These are phyloP conservation scores for Stachybotrys chlorohalonatus DNA, from an alignment of 2,329 filamentous ascomycete species.

Conservation along the genomic window DNA sequence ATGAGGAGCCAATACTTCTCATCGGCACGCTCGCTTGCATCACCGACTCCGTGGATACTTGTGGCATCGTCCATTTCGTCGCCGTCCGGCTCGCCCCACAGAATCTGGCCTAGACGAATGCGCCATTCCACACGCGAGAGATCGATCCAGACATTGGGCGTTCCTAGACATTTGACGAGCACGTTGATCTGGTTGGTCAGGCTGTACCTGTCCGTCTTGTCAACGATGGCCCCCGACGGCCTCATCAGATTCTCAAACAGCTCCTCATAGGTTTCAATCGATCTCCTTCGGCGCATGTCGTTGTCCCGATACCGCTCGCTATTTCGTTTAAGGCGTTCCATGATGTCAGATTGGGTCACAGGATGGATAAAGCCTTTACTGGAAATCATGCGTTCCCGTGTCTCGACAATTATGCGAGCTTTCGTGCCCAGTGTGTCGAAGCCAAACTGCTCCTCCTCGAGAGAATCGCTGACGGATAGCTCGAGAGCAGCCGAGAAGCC, in stretches of 20 bases:
- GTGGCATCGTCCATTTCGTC: slow-evolving; percentile 44
- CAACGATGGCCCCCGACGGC: slow-evolving; percentile 45
- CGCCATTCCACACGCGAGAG: slow-evolving; percentile 69
- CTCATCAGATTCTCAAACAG: slow-evolving; percentile 52
- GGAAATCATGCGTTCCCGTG: slow-evolving; percentile 47
- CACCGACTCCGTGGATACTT: slow-evolving; percentile 39
- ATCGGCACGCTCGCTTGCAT: slow-evolving; percentile 42
- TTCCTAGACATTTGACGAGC: slow-evolving; percentile 54
- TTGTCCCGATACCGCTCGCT: slow-evolving; percentile 46
- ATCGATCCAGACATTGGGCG: slow-evolving; percentile 63
- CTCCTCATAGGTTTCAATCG: slow-evolving; percentile 52
- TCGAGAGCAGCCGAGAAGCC: slow-evolving; percentile 62
- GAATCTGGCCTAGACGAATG: slow-evolving; percentile 60
- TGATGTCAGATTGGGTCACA: slow-evolving; percentile 46
- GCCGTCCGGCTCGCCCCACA: slow-evolving; percentile 51
- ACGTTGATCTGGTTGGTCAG: slow-evolving; percentile 62
- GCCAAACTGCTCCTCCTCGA: slow-evolving; percentile 53
- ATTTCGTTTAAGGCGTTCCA: slow-evolving; percentile 50
- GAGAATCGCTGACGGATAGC: slow-evolving; percentile 52
- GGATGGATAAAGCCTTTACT: slow-evolving; percentile 44
- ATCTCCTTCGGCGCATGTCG: slow-evolving; percentile 39
- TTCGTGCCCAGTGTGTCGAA: slow-evolving; percentile 48
- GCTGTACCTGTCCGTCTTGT: slow-evolving; percentile 50
- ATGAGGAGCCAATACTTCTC: slow-evolving; percentile 60
- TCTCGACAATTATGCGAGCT: slow-evolving; percentile 44